phyloP scores from a whole-genome alignment of 768 basidiomycete genomes.

The Basidioascus undulatus region DNA sequence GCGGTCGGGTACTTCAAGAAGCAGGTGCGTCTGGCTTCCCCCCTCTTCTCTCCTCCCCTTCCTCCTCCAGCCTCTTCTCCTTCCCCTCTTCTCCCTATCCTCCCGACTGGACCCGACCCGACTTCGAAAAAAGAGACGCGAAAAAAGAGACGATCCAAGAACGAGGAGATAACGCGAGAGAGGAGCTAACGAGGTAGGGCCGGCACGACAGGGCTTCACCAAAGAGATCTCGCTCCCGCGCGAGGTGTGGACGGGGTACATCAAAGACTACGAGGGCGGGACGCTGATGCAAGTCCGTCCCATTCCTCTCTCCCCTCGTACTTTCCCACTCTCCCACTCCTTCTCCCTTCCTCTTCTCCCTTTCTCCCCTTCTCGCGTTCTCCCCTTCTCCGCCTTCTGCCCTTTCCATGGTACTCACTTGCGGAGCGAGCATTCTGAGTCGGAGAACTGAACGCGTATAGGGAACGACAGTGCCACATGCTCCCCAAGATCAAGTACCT shows the following conservation, averaged over 20 bases:
- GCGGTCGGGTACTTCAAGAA: slow-evolving; percentile 99
- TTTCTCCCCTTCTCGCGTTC: background rate
- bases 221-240: slow-evolving; percentile 88
- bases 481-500: slow-evolving; percentile 77
- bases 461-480: slow-evolving; percentile 47
- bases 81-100: background rate
- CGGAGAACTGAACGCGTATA: too few species aligned
- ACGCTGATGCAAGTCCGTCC: slow-evolving; percentile 71
- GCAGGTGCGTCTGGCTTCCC: slow-evolving; percentile 25
- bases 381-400: background rate
- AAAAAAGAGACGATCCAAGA: too few species aligned
- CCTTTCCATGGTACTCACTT: background rate
- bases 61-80: background rate
- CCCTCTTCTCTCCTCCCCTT: background rate
- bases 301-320: background rate
- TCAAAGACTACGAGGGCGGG: slow-evolving; percentile 98
- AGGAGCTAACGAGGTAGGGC: too few species aligned
- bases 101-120: background rate
- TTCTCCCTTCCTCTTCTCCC: background rate
- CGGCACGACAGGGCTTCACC: slow-evolving; percentile 55
- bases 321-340: background rate
- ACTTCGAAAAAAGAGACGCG: too few species aligned
- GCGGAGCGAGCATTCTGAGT: too few species aligned
- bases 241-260: slow-evolving; percentile 89
- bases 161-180: too few species aligned